Evolutionary conservation across 169 alveolate genomes (phyloP).

Genomic region (Plasmodium adleri): DNA sequence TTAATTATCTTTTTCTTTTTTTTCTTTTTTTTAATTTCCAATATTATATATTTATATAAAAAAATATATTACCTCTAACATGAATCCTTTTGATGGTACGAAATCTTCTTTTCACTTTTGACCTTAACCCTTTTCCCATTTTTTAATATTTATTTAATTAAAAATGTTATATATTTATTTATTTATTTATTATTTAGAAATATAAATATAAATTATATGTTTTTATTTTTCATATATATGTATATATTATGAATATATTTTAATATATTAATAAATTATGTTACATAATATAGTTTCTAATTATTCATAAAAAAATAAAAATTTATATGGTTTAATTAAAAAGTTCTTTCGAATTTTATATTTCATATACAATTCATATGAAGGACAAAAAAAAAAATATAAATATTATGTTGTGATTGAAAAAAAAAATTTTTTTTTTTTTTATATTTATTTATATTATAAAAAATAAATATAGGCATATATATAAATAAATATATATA

Average conservation of each 20-base stretch:
- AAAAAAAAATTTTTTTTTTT: too few species aligned
- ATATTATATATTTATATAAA: not conserved
- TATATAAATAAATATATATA: too few species aligned
- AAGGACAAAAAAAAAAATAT: too few species aligned
- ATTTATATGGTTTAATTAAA: too few species aligned
- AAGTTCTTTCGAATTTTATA: too few species aligned
- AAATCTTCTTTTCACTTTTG: constrained; percentile 85
- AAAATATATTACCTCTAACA: constrained; percentile 77
- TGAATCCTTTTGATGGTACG: constrained; percentile 85
- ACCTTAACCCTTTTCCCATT: constrained; percentile 87
- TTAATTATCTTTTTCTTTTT: constrained; percentile 9
- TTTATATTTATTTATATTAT: too few species aligned
- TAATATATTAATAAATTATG: too few species aligned
- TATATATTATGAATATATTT: not conserved
- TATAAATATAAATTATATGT: not conserved
- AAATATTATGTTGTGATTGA: too few species aligned
- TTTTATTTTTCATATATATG: not conserved
- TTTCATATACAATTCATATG: too few species aligned
- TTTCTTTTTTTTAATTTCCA: not conserved
- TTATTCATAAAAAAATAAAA: too few species aligned
- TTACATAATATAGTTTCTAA: too few species aligned
- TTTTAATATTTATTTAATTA: not conserved
- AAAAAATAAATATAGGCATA: too few species aligned
- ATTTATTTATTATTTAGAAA: not conserved
- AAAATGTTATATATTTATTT: not conserved